A percentile compares a stretch with the other conserved stretches of the same genome.
Conservation (phyloP, 768 basidiomycete genomes). For the Candolleomyces eurysporus region DNA sequence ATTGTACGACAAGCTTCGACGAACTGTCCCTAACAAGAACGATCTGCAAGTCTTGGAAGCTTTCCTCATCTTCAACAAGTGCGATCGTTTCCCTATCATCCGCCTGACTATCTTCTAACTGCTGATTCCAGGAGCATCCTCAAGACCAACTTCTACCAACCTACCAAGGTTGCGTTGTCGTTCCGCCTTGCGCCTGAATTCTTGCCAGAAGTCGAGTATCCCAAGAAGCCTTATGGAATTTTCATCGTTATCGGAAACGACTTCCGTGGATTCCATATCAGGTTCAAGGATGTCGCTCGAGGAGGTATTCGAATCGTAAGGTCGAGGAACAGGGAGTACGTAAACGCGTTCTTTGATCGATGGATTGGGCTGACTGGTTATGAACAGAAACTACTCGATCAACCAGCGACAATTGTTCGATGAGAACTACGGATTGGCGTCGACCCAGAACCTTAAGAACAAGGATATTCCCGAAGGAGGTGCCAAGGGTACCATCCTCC, state of each 20-base stretch:
- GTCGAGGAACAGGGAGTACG: slow-evolving; percentile 92
- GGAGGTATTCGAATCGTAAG: slow-evolving; percentile 95
- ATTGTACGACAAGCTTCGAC: slow-evolving; percentile 82
- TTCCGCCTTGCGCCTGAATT: slow-evolving; percentile 94
- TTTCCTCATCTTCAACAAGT: slow-evolving; percentile 97
- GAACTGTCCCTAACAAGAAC: slow-evolving; percentile 83
- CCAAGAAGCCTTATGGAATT: slow-evolving; percentile 90
- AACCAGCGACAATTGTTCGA: slow-evolving; percentile 95
- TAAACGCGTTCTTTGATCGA: slow-evolving; percentile 10
- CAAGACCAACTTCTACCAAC: slow-evolving; percentile 98
- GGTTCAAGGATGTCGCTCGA: slow-evolving; percentile 97
- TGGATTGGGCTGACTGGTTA: background rate
- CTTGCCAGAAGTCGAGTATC: slow-evolving; percentile 93
- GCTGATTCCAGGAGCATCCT: slow-evolving; percentile 62
- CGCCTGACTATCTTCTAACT: background rate
- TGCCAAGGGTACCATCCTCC: slow-evolving; percentile 95
- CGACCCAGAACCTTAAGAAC: slow-evolving; percentile 94
- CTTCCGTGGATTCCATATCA: slow-evolving; percentile 91
- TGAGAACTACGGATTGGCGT: slow-evolving; percentile 94
- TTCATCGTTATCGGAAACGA: slow-evolving; percentile 95
- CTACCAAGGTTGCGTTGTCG: slow-evolving; percentile 94
- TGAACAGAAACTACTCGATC: slow-evolving; percentile 83
- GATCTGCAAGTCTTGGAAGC: slow-evolving; percentile 92
- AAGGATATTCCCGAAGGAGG: slow-evolving; percentile 98
- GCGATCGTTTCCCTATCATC: slow-evolving; percentile 16